phyloP scores from a whole-genome alignment of 805 yeast species.

The Wickerhamiella cacticola region DNA sequence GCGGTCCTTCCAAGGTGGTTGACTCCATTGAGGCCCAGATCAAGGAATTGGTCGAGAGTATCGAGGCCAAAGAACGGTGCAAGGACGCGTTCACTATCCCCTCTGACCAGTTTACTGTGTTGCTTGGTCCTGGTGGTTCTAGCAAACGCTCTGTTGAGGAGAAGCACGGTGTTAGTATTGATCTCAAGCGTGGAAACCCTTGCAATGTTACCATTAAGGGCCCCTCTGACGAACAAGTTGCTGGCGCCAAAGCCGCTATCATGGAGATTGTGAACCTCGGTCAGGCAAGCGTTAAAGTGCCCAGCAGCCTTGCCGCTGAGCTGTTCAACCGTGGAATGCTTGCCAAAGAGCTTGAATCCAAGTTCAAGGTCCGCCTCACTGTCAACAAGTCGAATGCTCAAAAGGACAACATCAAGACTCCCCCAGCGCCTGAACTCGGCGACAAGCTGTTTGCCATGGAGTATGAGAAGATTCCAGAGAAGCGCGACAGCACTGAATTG shows the following conservation, averaged over 20 bases:
- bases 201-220: conserved; percentile 50
- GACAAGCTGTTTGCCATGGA: conserved; percentile 36
- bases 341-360: conserved; percentile 41
- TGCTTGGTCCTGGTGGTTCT: conserved; percentile 75
- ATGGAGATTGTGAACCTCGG: conserved; percentile 48
- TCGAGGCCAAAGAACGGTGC: conserved; percentile 30
- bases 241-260: conserved; percentile 50
- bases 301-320: conserved; percentile 44
- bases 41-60: conserved; percentile 42
- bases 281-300: conserved; percentile 42
- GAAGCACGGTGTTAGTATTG: conserved; percentile 50
- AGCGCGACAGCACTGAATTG: conserved; percentile 24
- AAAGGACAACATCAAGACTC: conserved; percentile 1
- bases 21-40: conserved; percentile 52
- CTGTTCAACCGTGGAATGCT: conserved; percentile 59
- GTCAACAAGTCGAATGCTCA: conserved; percentile 33
- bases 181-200: conserved; percentile 49
- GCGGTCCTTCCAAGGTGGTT: conserved; percentile 69
- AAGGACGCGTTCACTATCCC: conserved; percentile 38
- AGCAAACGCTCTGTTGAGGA: conserved; percentile 60
- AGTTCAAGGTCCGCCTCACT: conserved; percentile 45
- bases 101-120: conserved; percentile 56
- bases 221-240: conserved; percentile 46
- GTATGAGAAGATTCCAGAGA: conserved; percentile 26
- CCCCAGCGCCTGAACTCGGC: conserved; percentile 23